Conservation (phyloP, 306 rosid species). For the Prunus kanzakura region DNA sequence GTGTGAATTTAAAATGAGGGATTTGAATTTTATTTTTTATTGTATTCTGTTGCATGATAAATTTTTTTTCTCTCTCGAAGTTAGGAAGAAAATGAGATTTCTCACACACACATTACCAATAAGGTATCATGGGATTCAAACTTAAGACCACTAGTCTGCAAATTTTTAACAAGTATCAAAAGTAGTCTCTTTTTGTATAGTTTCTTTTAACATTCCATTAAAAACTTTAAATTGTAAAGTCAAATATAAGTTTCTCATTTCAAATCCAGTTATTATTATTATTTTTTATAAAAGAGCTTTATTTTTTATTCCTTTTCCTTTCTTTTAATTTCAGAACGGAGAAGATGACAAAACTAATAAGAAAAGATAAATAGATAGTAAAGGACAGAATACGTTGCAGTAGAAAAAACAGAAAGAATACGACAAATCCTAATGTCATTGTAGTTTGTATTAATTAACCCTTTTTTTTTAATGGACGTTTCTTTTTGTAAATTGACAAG, state of each 20-base stretch:
- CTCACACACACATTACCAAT: too few species aligned
- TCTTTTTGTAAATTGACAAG: neutral
- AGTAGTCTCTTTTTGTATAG: neutral
- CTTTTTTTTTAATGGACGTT: neutral
- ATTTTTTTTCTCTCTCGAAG: too few species aligned
- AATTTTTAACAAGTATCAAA: neutral
- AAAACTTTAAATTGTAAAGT: neutral
- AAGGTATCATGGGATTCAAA: rapidly evolving
- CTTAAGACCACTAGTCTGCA: rapidly evolving
- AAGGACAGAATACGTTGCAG: too few species aligned
- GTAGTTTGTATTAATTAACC: neutral
- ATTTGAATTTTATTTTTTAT: neutral
- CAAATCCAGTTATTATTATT: neutral
- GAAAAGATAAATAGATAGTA: neutral
- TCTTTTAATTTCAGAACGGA: too few species aligned
- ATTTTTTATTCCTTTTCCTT: too few species aligned
- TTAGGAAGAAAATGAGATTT: too few species aligned
- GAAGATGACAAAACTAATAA: neutral
- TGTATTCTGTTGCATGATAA: neutral
- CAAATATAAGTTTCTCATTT: neutral
- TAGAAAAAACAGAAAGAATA: too few species aligned
- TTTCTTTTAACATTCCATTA: neutral
- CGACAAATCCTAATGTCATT: neutral
- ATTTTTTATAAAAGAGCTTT: too few species aligned
- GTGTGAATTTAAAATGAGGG: neutral